Base-by-base conservation (phyloP, 345 rosid species). In the Brassica nigra region DNA sequence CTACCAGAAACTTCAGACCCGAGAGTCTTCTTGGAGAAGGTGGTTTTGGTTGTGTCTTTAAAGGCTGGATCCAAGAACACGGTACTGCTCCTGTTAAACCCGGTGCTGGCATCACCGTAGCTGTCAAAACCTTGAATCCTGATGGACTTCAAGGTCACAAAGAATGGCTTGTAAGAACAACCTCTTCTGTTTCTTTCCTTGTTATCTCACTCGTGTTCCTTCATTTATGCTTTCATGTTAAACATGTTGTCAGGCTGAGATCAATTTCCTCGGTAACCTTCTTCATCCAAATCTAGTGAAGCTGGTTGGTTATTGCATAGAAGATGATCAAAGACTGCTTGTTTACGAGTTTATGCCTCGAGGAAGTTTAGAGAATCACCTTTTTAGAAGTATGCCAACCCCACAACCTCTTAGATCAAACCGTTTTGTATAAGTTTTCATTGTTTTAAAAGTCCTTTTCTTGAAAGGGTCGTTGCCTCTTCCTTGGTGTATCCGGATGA, bases 111-210 rank as follows among this genome's bases (percentile, higher is more conserved):
- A 90, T 95, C 70, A 91, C 99, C 14, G 99, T 95, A 66, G 99
- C 98, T 9, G 97, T 95, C 76, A 95, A 95, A 85, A 95, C 97
- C 78, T 92, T 95, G 73, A 95, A 95, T 80, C 99, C 92, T 78
- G 99, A 95, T 83, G 98, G 99, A 66, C 94, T 95, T 83, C 97
- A 95, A 84, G 99, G 99, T 79, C 99, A 95, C 78, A 92, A 91
- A 86, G 99, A 94, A 81, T 95, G 99, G 99, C 95, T 92, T 93
- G 99, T 95, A 83, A 71, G 82, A 52, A 52, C 57, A 4, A 3
- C 47, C 66, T 58, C 31, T 44, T 58, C 31, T 44, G 12, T 47
- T 52, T n/a, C 30, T 29, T 30, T 31, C 11, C 1, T 3, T 20
- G 42, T 36, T 36, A 33, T 49, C 58, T 23, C 27, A 34, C 47